A percentile compares a stretch with the other conserved stretches of the same genome.
These are phyloP conservation scores for Dissophora ornata DNA, from an alignment of 192 early-diverging fungal species.

Conservation along the genomic window DNA sequence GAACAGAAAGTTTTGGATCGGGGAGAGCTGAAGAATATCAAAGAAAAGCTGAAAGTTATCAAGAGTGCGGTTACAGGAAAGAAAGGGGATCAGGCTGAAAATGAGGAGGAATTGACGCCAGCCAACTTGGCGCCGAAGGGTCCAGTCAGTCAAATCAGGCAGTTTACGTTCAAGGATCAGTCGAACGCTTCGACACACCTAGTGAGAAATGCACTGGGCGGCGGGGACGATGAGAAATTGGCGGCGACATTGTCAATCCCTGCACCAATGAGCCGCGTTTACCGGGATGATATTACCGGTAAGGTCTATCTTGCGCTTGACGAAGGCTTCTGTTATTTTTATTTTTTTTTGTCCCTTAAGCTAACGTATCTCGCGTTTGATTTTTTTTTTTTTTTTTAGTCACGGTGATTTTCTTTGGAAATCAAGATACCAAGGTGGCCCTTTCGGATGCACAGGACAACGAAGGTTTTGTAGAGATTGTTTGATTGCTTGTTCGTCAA, in stretches of 20 bases:
- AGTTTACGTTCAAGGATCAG: conserved; percentile 54
- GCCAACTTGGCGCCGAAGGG: conserved; percentile 41
- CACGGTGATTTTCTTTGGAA: conserved; percentile 48
- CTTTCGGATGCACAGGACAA: conserved; percentile 10
- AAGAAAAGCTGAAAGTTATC: conserved; percentile 18
- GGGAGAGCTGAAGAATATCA: conserved; percentile 11
- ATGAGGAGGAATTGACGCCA: conserved; percentile 43
- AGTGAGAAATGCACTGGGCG: conserved; percentile 73
- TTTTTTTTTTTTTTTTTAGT: conserved; percentile 12
- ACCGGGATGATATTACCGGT: conserved; percentile 87
- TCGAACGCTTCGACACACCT: conserved; percentile 78
- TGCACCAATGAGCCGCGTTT: conserved; percentile 70
- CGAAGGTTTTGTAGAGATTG: conserved; percentile 48
- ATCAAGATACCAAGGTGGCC: conserved; percentile 15
- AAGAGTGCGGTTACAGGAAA: conserved; percentile 28
- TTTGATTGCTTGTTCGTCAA: neutral
- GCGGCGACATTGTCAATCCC: conserved; percentile 76
- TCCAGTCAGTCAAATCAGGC: conserved; percentile 35
- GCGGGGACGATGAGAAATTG: conserved; percentile 69
- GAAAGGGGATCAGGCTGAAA: conserved; percentile 28
- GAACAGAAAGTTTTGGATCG: conserved; percentile 31
- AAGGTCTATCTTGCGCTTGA: neutral
- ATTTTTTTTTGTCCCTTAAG: no score
- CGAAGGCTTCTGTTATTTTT: neutral
- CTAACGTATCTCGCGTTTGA: neutral